These are phyloP conservation scores for Fusarium sp. DNA, from an alignment of 2,329 filamentous ascomycete genomes.

Conservation along the genomic window DNA sequence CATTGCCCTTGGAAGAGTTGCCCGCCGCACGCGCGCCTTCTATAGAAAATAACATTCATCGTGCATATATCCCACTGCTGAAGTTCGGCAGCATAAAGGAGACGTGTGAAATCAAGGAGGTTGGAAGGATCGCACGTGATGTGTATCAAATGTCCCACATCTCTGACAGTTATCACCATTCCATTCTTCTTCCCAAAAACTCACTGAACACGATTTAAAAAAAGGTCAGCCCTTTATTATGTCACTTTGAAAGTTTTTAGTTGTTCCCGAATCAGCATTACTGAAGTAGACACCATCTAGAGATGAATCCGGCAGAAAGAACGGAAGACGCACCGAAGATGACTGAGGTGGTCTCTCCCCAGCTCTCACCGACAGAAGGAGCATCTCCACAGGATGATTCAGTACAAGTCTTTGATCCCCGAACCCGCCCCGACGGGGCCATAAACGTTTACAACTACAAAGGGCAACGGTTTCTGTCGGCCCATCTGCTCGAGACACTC, in stretches of 20 bases:
- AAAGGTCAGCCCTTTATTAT: not conserved
- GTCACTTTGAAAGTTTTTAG: not conserved
- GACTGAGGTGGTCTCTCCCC: not conserved
- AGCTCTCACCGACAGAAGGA: not conserved
- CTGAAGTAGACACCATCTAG: not conserved
- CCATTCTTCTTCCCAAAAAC: not conserved
- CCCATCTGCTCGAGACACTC: not conserved
- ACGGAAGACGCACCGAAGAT: not conserved
- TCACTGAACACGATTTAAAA: no score
- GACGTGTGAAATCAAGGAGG: not conserved
- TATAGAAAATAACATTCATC: no score
- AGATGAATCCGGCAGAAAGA: not conserved
- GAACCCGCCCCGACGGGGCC: not conserved
- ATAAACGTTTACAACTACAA: not conserved
- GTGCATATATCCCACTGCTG: not conserved
- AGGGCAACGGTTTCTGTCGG: not conserved
- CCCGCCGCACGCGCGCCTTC: not conserved
- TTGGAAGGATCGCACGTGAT: not conserved
- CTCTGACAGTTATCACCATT: not conserved
- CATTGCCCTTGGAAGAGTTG: not conserved
- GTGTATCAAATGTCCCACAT: not conserved
- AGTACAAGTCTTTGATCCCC: not conserved
- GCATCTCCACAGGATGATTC: not conserved
- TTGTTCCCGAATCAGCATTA: no score
- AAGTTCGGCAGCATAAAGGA: not conserved